phyloP scores from a whole-genome alignment of 139 green algal species.

The Chlorella vulgaris region DNA sequence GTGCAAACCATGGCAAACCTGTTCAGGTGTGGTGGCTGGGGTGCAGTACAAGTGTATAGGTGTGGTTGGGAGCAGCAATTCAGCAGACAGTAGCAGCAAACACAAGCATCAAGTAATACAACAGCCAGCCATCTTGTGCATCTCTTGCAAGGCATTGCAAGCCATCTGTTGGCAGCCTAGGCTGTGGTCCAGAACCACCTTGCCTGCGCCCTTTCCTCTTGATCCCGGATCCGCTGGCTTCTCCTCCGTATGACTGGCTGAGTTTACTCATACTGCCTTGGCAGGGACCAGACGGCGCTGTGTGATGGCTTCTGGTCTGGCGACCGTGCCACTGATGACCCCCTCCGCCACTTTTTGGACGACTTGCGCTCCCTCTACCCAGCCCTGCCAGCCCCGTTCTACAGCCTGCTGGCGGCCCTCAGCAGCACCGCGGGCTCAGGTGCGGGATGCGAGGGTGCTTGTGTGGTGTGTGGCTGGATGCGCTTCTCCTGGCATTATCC shows the following conservation, averaged over 20 bases:
- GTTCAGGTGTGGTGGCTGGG: constrained; percentile 22
- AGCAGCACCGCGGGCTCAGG: constrained; percentile 15
- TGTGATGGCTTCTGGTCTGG: constrained; percentile 44
- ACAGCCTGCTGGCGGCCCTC: constrained; percentile 59
- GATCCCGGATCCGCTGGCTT: too few relatives aligned
- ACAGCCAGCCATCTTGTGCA: not conserved
- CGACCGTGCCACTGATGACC: constrained; percentile 31
- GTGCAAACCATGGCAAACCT: constrained; percentile 16
- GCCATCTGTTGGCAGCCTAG: not conserved
- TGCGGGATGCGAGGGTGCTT: not conserved
- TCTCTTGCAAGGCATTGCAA: not conserved
- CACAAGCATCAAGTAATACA: too few relatives aligned
- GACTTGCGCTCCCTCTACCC: constrained; percentile 60
- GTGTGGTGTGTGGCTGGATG: too few relatives aligned
- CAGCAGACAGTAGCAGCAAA: too few relatives aligned
- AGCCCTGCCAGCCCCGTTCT: constrained; percentile 48
- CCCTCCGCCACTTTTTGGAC: constrained; percentile 55
- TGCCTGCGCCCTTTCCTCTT: too few relatives aligned
- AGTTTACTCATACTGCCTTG: too few relatives aligned
- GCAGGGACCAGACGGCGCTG: constrained; percentile 39
- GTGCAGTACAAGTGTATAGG: too few relatives aligned
- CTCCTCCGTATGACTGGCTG: too few relatives aligned
- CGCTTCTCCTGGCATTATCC: too few relatives aligned
- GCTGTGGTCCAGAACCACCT: too few relatives aligned
- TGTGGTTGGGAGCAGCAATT: too few relatives aligned